Percentiles rank a stretch among this genome's conserved stretches.
phyloP scores from a whole-genome alignment of 2,329 filamentous ascomycete genomes.

The Phaeosphaeriaceae sp. region DNA sequence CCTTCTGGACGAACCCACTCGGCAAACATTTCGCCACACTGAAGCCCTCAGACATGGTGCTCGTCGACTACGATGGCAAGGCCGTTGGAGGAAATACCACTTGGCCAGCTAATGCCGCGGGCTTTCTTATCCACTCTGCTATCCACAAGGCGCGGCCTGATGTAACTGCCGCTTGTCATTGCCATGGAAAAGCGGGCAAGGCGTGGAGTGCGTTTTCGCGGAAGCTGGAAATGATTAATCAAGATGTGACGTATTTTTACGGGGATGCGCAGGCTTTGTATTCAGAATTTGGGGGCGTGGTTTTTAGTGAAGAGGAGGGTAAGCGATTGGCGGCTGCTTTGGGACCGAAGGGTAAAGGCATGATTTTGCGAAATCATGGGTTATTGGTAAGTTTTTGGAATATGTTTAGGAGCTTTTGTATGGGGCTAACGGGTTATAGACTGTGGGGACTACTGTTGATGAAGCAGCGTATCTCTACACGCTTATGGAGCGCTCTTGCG shows the following conservation, averaged over 20 bases:
- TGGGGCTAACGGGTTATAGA: constrained; percentile 42
- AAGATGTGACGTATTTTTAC: constrained; percentile 70
- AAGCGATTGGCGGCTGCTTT: constrained; percentile 67
- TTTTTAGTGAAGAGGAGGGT: constrained; percentile 69
- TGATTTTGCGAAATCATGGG: constrained; percentile 75
- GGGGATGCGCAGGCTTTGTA: constrained; percentile 69
- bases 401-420: background rate
- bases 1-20: constrained; percentile 74
- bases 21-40: constrained; percentile 70
- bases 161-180: constrained; percentile 71
- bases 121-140: constrained; percentile 73
- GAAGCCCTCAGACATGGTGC: constrained; percentile 70
- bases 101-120: constrained; percentile 69
- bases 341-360: constrained; percentile 65
- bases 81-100: constrained; percentile 67
- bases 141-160: constrained; percentile 70
- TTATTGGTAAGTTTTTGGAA: constrained; percentile 54
- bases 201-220: constrained; percentile 71
- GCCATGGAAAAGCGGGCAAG: constrained; percentile 69
- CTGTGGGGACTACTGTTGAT: constrained; percentile 74
- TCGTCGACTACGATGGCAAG: constrained; percentile 67
- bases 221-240: constrained; percentile 73
- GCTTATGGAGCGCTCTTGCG: constrained; percentile 71
- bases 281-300: constrained; percentile 67
- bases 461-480: constrained; percentile 75